Base-by-base conservation (phyloP, 192 early-diverging fungal genomes). In the Phlyctochytrium arcticum region DNA sequence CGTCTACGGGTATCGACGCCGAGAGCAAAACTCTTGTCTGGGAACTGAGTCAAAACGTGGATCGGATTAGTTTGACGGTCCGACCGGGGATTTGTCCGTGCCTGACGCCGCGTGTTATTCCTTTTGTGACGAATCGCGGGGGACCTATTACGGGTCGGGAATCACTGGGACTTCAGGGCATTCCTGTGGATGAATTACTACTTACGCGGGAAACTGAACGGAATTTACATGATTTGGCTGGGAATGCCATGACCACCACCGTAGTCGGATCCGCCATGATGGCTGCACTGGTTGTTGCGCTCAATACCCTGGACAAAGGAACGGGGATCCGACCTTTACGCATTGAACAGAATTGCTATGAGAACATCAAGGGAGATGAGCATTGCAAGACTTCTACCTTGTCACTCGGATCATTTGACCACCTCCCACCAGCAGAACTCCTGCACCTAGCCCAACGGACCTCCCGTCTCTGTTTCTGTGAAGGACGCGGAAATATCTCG, bases 211-310 rank as follows among this genome's bases (percentile, higher is more conserved):
- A 79, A 59, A 66, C 71, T 24, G 60, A 71, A 29, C 72, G 75
- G 39, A 58, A 79, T 34, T 49, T 79, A 31, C 62, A 66, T 24
- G 77, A 79, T 62, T 62, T 79, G 50, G 77, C 77, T 17, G 77
- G 77, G 3, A 79, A 79, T 54, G 77, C 77, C 54, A 79, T 79
- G 77, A 61, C 77, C 3, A 73, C 68, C 31, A 79, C 77, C 17
- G 77, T 79, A 29, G 74, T 79, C 36, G 73, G 74, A 2, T 58
- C 74, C 26, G 62, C 61, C 42, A 76, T 79, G 35, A 33, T 79
- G 23, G 51, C 71, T 15, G 77, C 77, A 4, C 31, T 79, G n/a
- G 46, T 63, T 9, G 50, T 74, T 10, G 67, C 59, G 15, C 35
- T 32, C 34, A 21, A 62, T 6, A 24, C 42, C 0, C 17, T 68